A percentile compares a stretch with the other conserved stretches of the same genome.
phyloP scores from a whole-genome alignment of 2,329 filamentous ascomycete species.

The Pseudopyrenochaeta lycopersici region DNA sequence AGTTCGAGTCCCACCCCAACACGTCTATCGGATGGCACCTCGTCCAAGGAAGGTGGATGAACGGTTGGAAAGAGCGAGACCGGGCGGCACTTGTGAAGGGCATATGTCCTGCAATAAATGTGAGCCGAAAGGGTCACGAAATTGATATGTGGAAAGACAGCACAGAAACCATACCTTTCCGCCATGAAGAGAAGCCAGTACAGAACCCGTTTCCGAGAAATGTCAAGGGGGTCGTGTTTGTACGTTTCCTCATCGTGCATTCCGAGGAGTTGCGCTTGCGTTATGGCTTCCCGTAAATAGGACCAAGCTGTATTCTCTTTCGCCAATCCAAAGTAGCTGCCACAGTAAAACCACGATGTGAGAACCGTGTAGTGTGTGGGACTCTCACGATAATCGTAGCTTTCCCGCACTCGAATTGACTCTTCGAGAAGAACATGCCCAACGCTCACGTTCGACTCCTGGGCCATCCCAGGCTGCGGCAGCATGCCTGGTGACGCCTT shows the following conservation, averaged over 20 bases:
- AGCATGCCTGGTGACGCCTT: slow-evolving; percentile 54
- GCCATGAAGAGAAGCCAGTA: no score
- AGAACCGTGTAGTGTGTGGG: no score
- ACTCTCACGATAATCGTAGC: slow-evolving; percentile 67
- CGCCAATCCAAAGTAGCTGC: slow-evolving; percentile 69
- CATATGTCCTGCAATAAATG: slow-evolving; percentile 62
- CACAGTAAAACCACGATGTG: slow-evolving; percentile 70
- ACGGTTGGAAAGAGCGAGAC: slow-evolving; percentile 69
- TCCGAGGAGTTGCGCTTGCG: no score
- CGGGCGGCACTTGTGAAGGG: slow-evolving; percentile 70
- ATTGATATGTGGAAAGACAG: background rate
- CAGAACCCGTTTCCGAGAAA: no score
- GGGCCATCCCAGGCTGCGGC: slow-evolving; percentile 55
- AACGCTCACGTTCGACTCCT: slow-evolving; percentile 54
- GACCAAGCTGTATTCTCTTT: slow-evolving; percentile 70
- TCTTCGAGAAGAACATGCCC: slow-evolving; percentile 68
- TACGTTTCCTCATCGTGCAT: no score
- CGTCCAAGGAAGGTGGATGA: no score
- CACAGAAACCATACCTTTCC: slow-evolving; percentile 57
- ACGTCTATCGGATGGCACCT: no score
- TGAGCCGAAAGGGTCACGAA: slow-evolving; percentile 5
- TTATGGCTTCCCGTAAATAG: no score
- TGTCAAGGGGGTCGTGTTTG: no score
- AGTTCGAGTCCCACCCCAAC: no score
- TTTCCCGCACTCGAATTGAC: slow-evolving; percentile 64